Percentiles rank a stretch among this genome's conserved stretches.
Evolutionary conservation across 2,329 filamentous ascomycete genomes (phyloP).

Genomic region (Diaporthe vexans): DNA sequence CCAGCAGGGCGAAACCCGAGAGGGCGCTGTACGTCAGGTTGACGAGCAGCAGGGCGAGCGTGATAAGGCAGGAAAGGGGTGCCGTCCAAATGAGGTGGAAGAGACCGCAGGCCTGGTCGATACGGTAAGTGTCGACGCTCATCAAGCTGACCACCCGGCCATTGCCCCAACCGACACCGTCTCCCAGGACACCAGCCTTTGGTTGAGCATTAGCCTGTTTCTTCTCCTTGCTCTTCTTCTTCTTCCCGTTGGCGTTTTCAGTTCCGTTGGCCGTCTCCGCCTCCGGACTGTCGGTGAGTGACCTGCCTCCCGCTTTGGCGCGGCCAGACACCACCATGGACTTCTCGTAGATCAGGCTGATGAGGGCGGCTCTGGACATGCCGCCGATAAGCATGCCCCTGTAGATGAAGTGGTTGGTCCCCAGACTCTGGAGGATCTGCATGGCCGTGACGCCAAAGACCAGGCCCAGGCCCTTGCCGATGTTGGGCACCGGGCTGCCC

Average conservation of each 20-base stretch:
- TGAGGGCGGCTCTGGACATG: constrained; percentile 83
- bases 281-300: constrained; percentile 48
- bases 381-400: constrained; percentile 93
- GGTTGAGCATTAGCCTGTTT: constrained; percentile 49
- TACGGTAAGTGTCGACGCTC: constrained; percentile 93
- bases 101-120: constrained; percentile 89
- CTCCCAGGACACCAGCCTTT: constrained; percentile 68
- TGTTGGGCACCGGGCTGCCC: constrained; percentile 70
- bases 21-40: constrained; percentile 93
- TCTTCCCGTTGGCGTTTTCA: constrained; percentile 62
- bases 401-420: constrained; percentile 93
- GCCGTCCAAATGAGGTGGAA: constrained; percentile 95
- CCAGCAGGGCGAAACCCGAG: constrained; percentile 86
- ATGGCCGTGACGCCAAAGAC: constrained; percentile 88
- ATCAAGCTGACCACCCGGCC: constrained; percentile 93
- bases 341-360: constrained; percentile 92
- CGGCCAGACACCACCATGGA: constrained; percentile 89
- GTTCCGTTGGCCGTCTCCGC: constrained; percentile 52
- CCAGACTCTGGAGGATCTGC: constrained; percentile 86
- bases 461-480: constrained; percentile 84
- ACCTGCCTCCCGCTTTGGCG: constrained; percentile 83
- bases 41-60: constrained; percentile 83
- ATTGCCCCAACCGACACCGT: constrained; percentile 90
- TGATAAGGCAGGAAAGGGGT: constrained; percentile 83
- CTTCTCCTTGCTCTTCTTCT: constrained; percentile 49